Conservation (phyloP, 2,329 filamentous ascomycete species). For the Aspergillus unguis region DNA sequence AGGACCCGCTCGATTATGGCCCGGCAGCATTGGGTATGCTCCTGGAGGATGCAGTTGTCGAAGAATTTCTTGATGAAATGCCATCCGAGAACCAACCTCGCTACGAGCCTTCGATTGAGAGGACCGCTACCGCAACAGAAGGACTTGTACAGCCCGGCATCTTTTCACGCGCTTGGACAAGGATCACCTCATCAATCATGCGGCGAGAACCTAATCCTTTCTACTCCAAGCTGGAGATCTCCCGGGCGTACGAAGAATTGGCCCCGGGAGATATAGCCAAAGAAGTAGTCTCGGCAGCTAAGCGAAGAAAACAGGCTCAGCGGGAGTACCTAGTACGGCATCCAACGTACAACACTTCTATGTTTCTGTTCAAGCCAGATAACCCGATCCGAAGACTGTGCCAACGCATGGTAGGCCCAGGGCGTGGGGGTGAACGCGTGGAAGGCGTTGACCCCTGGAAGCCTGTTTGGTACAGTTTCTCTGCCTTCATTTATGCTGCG, state of each 20-base stretch:
- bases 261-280: conserved; percentile 86
- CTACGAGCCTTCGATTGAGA: conserved; percentile 28
- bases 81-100: conserved; percentile 27
- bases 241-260: conserved; percentile 69
- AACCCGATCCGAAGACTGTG: conserved; percentile 79
- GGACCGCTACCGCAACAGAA: conserved; percentile 31
- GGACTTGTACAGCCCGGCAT: conserved; percentile 54
- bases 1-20: conserved; percentile 86
- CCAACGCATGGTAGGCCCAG: conserved; percentile 86
- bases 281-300: conserved; percentile 79
- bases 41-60: conserved; percentile 90
- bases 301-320: conserved; percentile 80
- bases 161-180: conserved; percentile 61
- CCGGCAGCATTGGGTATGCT: conserved; percentile 93
- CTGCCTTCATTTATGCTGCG: conserved; percentile 85
- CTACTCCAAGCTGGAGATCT: conserved; percentile 75
- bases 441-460: conserved; percentile 88
- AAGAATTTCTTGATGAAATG: conserved; percentile 84
- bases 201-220: conserved; percentile 88
- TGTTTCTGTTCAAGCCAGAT: conserved; percentile 78
- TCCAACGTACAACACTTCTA: conserved; percentile 85
- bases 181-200: conserved; percentile 54
- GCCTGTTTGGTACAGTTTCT: conserved; percentile 87
- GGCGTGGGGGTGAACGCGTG: conserved; percentile 78
- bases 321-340: conserved; percentile 84